Evolutionary conservation across 2,329 filamentous ascomycete genomes (phyloP), one percentile per base, ranked within the genome.

Genomic region (Aspergillus sp.): DNA sequence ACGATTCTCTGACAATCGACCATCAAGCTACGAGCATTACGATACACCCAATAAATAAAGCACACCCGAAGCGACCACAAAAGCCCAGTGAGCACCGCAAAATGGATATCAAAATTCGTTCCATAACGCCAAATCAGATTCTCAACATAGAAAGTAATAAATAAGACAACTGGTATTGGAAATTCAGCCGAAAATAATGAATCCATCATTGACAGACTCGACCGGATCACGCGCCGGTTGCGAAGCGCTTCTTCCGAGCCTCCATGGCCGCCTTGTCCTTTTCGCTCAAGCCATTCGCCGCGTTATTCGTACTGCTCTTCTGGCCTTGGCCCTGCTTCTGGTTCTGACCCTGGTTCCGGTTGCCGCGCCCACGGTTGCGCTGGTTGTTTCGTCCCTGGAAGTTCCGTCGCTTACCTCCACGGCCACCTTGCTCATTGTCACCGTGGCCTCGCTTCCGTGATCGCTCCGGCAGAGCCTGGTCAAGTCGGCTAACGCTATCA

Each of bases 201-300:
- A 15, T 48, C 39, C 39, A 32, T 47, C 41, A 18, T 18, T 18
- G 26, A 30, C 12, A 34, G 39, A 38, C 47, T 30, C 22, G 7
- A 20, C 18, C 7, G 17, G 36, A 39, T 56, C 42, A 74, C 26
- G 68, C 68, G 22, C 69, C 67, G 38, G 71, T 61, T 43, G 69
- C 71, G 63, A 81, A 81, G 51, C 77, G 73, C 69, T 78, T 77
- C 71, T 78, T 80, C 64, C 79, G 73, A 54, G 76, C 77, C 58
- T 81, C 79, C 62, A 79, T 68, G 5, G 77, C 78, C 51, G 64
- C 55, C 50, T 62, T 62, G 64, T 81, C 78, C 62, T 77, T 74
- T 38, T 80, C 76, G 55, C 70, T 76, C 59, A 65, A 69, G 26
- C 26, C 53, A 36, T 57, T 64, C 48, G 60, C 57, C 24, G 56